A percentile compares a stretch with the other conserved stretches of the same genome.
These are phyloP conservation scores for Syzygium oleosum DNA, from an alignment of 345 rosid genomes.

Conservation along the genomic window DNA sequence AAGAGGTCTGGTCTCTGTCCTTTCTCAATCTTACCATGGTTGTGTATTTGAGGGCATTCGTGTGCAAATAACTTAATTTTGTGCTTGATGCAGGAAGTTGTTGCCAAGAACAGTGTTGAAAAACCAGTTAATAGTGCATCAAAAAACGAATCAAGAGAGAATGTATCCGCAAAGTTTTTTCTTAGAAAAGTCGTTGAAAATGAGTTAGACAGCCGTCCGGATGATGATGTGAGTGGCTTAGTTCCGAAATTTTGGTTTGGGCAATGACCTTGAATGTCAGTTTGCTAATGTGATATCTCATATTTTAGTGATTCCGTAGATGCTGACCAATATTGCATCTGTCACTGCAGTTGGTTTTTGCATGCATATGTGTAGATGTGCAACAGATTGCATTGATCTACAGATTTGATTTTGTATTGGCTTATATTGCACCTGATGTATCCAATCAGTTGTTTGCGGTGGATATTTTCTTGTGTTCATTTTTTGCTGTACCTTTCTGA, in stretches of 20 bases:
- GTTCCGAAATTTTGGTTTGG: not conserved
- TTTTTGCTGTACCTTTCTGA: not conserved
- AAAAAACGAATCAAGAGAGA: not conserved
- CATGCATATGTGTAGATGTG: not conserved
- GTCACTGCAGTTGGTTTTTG: not conserved
- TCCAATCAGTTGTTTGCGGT: not conserved
- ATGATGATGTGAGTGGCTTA: not conserved
- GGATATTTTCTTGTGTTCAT: not conserved
- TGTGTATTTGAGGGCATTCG: no score
- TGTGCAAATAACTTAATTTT: not conserved
- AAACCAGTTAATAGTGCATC: not conserved
- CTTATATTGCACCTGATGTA: not conserved
- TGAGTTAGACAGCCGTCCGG: not conserved
- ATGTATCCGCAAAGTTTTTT: no score
- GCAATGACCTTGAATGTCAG: not conserved
- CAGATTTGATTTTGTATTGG: not conserved
- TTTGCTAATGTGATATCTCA: not conserved
- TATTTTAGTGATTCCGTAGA: not conserved
- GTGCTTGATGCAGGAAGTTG: not conserved
- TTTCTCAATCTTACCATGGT: no score
- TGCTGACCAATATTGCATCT: not conserved
- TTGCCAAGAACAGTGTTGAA: not conserved
- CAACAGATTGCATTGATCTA: not conserved
- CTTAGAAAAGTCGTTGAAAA: no score
- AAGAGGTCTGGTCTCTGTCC: not conserved